These are phyloP conservation scores for Protomyces macrosporus DNA, from an alignment of 1,139 yeast species.

Conservation along the genomic window DNA sequence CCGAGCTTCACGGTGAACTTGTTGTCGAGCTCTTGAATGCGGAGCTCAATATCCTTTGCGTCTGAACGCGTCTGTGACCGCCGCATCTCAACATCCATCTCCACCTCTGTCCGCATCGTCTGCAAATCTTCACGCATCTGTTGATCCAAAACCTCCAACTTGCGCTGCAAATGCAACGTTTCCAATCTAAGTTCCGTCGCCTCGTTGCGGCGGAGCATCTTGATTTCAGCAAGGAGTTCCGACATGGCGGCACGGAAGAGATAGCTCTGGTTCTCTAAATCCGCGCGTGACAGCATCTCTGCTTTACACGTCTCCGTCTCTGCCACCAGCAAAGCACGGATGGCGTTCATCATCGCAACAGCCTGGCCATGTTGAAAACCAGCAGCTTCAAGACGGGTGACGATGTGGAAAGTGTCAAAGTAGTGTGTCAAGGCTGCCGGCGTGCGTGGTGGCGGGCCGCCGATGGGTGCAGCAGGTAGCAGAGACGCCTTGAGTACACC, in stretches of 20 bases:
- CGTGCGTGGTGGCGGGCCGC: not conserved
- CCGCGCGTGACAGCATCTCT: constrained; percentile 30
- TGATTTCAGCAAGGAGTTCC: constrained; percentile 74
- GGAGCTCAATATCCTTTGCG: constrained; percentile 62
- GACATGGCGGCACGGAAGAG: constrained; percentile 89
- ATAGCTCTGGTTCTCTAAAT: constrained; percentile 42
- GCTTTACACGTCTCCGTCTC: constrained; percentile 41
- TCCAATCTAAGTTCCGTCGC: constrained; percentile 63
- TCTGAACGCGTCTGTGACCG: constrained; percentile 76
- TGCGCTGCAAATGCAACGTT: constrained; percentile 66
- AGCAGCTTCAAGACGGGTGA: constrained; percentile 38
- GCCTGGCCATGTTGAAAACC: constrained; percentile 44
- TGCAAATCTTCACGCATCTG: constrained; percentile 69
- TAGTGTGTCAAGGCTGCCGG: constrained; percentile 33
- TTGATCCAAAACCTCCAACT: constrained; percentile 65
- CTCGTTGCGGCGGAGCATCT: constrained; percentile 65
- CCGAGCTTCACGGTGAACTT: constrained; percentile 57
- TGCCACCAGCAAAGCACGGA: constrained; percentile 39
- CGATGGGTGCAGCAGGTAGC: not conserved
- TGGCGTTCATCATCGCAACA: constrained; percentile 40
- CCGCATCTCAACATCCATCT: constrained; percentile 80
- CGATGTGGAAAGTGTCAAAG: constrained; percentile 43
- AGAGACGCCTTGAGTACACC: not conserved
- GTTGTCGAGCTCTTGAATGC: constrained; percentile 78
- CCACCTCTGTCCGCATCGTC: constrained; percentile 64